Percentiles rank a stretch among this genome's conserved stretches.
Conservation (phyloP, 2,329 filamentous ascomycete species). For the Aschersonia sp. region DNA sequence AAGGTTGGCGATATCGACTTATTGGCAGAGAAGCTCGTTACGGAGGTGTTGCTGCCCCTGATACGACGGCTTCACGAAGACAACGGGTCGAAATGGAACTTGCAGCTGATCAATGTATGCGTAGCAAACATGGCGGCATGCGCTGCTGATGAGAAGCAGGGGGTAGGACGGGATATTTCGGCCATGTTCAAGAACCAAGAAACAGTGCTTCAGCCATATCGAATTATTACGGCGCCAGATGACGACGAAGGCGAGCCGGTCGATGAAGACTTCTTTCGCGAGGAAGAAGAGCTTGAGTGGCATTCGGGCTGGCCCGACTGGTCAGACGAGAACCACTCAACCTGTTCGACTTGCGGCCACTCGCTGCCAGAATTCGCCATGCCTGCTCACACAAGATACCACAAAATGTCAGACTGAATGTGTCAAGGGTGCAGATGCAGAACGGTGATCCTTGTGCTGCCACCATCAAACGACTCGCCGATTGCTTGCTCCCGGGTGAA, state of each 20-base stretch:
- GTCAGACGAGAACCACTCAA: conserved; percentile 8
- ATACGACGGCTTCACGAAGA: conserved; percentile 63
- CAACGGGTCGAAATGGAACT: conserved; percentile 53
- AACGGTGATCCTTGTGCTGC: neutral
- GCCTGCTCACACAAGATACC: conserved; percentile 32
- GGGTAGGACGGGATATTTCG: conserved; percentile 61
- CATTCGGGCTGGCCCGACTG: conserved; percentile 15
- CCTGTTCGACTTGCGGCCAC: conserved; percentile 35
- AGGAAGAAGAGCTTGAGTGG: conserved; percentile 7
- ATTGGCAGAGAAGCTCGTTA: conserved; percentile 54
- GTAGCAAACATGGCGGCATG: conserved; percentile 67
- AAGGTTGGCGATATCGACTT: conserved; percentile 40
- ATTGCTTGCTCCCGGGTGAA: neutral
- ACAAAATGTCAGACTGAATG: conserved; percentile 14
- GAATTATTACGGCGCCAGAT: conserved; percentile 24
- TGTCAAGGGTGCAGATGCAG: neutral
- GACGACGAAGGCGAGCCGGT: conserved; percentile 9
- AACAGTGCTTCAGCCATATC: conserved; percentile 53
- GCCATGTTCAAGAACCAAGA: conserved; percentile 73
- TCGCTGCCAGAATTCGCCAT: conserved; percentile 43
- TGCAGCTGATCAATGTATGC: conserved; percentile 76
- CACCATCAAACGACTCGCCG: neutral
- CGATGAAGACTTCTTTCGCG: conserved; percentile 11
- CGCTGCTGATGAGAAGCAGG: conserved; percentile 33
- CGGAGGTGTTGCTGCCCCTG: conserved; percentile 53